Evolutionary conservation across 805 yeast genomes (phyloP).

Genomic region (Ascoidea rubescens): DNA sequence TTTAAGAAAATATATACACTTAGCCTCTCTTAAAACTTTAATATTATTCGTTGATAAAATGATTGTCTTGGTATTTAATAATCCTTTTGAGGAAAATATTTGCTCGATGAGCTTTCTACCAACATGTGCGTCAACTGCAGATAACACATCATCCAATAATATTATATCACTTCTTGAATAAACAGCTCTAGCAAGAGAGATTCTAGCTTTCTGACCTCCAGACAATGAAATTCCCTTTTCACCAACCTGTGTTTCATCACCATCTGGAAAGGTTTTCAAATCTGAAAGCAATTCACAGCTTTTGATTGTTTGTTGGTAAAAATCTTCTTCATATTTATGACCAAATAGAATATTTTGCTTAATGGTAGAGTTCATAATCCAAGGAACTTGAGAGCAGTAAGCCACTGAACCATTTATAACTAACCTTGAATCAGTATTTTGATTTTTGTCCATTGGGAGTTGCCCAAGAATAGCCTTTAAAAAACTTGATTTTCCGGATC

Average conservation of each 20-base stretch:
- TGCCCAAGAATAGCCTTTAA: constrained; percentile 42
- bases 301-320: constrained; percentile 27
- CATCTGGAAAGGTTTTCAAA: constrained; percentile 33
- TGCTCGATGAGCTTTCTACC: constrained; percentile 37
- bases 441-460: constrained; percentile 22
- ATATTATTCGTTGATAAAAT: constrained; percentile 47
- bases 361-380: constrained; percentile 37
- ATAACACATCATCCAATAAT: constrained; percentile 48
- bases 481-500: constrained; percentile 52
- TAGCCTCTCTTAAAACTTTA: constrained; percentile 41
- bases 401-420: constrained; percentile 32
- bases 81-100: constrained; percentile 32
- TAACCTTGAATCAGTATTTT: constrained; percentile 13
- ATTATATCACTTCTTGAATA: constrained; percentile 46
- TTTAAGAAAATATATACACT: constrained; percentile 44
- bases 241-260: constrained; percentile 41
- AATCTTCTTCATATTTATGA: constrained; percentile 25
- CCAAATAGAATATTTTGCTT: constrained; percentile 41
- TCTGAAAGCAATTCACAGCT: constrained; percentile 39
- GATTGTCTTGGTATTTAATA: constrained; percentile 37
- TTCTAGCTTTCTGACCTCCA: constrained; percentile 53
- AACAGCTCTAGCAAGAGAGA: constrained; percentile 56
- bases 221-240: constrained; percentile 48
- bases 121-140: constrained; percentile 67
- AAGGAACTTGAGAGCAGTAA: constrained; percentile 46